Percentiles rank a stretch among this genome's conserved stretches.
Evolutionary conservation across 2,329 filamentous ascomycete species (phyloP).

Genomic region (Colletotrichum somersetense): DNA sequence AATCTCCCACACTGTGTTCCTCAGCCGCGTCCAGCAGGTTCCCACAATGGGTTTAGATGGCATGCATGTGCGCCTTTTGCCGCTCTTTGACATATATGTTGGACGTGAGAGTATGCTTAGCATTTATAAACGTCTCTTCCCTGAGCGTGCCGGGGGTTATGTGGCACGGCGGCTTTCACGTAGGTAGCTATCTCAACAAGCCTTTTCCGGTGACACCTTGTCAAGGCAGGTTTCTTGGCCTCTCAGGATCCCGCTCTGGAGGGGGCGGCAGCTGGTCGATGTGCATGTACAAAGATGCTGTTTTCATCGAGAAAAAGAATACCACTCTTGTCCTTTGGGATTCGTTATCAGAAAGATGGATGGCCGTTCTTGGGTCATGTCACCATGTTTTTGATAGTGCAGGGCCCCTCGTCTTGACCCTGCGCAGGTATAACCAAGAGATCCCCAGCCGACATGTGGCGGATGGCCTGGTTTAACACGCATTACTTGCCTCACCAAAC

Average conservation of each 20-base stretch:
- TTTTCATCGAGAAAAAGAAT: not conserved
- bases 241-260: not conserved
- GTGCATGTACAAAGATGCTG: not conserved
- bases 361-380: not conserved
- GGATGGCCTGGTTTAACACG: not conserved
- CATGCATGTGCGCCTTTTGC: not conserved
- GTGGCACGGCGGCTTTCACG: too few relatives aligned
- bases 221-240: not conserved
- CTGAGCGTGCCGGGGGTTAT: too few relatives aligned
- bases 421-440: not conserved
- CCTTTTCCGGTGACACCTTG: not conserved
- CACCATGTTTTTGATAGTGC: not conserved
- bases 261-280: too few relatives aligned
- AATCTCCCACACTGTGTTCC: slow-evolving; percentile 35
- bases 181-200: not conserved
- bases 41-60: not conserved
- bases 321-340: not conserved
- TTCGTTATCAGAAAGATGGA: not conserved
- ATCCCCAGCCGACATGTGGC: not conserved
- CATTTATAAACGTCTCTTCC: not conserved
- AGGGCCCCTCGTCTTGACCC: not conserved
- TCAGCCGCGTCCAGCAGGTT: not conserved
- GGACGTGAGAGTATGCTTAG: not conserved
- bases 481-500: not conserved
- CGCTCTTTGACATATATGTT: not conserved